Percentiles rank a stretch among this genome's conserved stretches.
phyloP scores from a whole-genome alignment of 1,139 yeast genomes.

The Suhomyces atakaporum region DNA sequence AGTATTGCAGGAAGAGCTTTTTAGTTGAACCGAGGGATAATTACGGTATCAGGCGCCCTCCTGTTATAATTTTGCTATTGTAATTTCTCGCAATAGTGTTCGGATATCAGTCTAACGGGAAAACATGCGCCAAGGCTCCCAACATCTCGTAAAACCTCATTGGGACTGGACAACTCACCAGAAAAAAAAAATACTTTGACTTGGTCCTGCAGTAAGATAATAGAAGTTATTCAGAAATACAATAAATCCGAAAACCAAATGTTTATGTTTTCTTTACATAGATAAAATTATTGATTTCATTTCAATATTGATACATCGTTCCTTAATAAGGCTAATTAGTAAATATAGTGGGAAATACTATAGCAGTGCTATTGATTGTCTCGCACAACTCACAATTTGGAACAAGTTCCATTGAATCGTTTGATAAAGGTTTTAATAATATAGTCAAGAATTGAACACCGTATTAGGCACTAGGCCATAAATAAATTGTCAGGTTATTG shows the following conservation, averaged over 20 bases:
- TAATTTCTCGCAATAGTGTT: too few relatives aligned
- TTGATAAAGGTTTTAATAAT: not conserved
- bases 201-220: not conserved
- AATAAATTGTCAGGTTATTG: too few relatives aligned
- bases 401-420: slow-evolving; percentile 1
- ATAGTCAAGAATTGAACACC: slow-evolving; percentile 1
- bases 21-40: too few relatives aligned
- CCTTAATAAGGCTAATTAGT: not conserved
- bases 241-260: not conserved
- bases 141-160: not conserved
- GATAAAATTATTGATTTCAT: not conserved
- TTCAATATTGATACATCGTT: not conserved
- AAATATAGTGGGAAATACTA: not conserved
- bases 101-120: too few relatives aligned
- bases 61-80: too few relatives aligned
- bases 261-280: not conserved
- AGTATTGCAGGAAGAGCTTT: too few relatives aligned
- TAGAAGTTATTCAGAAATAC: too few relatives aligned
- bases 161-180: not conserved
- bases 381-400: not conserved
- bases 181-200: not conserved
- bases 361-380: not conserved
- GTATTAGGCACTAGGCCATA: too few relatives aligned
- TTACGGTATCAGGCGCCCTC: too few relatives aligned
- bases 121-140: not conserved